Percentiles rank a stretch among this genome's conserved stretches.
phyloP scores from a whole-genome alignment of 2,329 filamentous ascomycete species.

The Penicillium sp. region DNA sequence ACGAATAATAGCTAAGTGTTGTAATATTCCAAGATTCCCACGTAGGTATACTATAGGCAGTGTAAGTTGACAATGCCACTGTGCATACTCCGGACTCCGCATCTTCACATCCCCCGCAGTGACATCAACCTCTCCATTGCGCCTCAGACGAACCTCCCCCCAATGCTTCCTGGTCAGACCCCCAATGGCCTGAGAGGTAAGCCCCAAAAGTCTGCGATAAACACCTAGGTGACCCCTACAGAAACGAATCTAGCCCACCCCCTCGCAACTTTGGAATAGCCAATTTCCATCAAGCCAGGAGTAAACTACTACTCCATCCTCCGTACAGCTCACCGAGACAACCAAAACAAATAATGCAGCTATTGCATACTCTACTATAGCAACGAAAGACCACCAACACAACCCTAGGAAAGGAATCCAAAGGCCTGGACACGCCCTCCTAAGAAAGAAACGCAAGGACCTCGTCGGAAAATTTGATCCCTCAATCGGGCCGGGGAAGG shows the following conservation, averaged over 20 bases:
- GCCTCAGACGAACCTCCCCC: too few relatives aligned
- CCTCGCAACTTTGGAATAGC: neutral
- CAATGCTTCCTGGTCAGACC: too few relatives aligned
- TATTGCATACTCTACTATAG: neutral
- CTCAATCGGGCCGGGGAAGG: constrained; percentile 7
- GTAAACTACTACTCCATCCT: neutral
- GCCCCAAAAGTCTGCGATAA: neutral
- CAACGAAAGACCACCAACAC: neutral
- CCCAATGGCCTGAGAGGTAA: too few relatives aligned
- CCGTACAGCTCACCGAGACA: neutral
- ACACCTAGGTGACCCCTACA: neutral
- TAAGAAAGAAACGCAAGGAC: constrained; percentile 3
- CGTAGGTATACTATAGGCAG: too few relatives aligned
- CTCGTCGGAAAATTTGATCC: constrained; percentile 16
- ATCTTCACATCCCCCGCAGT: neutral
- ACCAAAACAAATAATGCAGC: neutral
- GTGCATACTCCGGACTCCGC: too few relatives aligned
- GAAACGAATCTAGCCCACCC: neutral
- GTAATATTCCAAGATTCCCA: too few relatives aligned
- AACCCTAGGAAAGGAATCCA: neutral
- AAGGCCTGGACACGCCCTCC: neutral
- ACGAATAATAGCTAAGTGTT: too few relatives aligned
- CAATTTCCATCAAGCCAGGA: constrained; percentile 4
- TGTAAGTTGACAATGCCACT: too few relatives aligned
- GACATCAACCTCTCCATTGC: neutral